phyloP scores from a whole-genome alignment of 1,284 basidiomycete genomes.

The Inonotus hispidus region DNA sequence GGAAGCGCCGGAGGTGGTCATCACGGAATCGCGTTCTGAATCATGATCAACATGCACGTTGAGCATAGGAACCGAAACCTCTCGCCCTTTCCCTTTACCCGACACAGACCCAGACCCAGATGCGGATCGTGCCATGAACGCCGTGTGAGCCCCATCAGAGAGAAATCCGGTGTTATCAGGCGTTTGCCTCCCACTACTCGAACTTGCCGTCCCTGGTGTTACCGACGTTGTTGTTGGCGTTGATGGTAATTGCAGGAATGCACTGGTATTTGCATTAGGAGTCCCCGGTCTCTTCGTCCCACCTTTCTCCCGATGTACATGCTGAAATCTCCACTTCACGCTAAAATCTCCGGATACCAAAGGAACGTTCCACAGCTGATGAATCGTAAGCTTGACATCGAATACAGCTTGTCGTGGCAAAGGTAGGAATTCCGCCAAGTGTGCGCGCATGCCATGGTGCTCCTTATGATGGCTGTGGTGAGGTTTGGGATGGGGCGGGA shows the following conservation, averaged over 20 bases:
- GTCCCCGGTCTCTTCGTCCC: conserved; percentile 25
- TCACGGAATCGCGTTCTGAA: background rate
- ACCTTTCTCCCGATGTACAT: conserved; percentile 34
- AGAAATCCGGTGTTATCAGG: background rate
- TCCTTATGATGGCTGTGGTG: background rate
- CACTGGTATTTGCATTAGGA: conserved; percentile 26
- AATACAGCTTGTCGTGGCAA: conserved; percentile 61
- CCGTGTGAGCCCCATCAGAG: background rate
- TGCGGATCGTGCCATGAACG: background rate
- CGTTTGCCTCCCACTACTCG: background rate
- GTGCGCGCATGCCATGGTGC: conserved; percentile 36
- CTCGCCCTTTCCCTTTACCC: conserved; percentile 33
- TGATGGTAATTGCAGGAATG: background rate
- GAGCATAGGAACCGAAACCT: background rate
- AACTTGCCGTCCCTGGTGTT: conserved; percentile 29
- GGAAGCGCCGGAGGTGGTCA: conserved; percentile 6
- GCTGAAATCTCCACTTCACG: conserved; percentile 72
- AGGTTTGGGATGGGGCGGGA: background rate
- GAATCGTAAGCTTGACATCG: conserved; percentile 57
- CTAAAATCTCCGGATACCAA: conserved; percentile 72
- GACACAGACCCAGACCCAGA: background rate
- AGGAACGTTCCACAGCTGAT: conserved; percentile 72
- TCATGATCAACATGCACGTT: conserved; percentile 12
- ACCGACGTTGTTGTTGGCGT: conserved; percentile 8
- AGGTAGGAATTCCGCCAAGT: conserved; percentile 49